These are phyloP conservation scores for Sclerotinia glacialis DNA, from an alignment of 2,329 filamentous ascomycete species.

Conservation along the genomic window DNA sequence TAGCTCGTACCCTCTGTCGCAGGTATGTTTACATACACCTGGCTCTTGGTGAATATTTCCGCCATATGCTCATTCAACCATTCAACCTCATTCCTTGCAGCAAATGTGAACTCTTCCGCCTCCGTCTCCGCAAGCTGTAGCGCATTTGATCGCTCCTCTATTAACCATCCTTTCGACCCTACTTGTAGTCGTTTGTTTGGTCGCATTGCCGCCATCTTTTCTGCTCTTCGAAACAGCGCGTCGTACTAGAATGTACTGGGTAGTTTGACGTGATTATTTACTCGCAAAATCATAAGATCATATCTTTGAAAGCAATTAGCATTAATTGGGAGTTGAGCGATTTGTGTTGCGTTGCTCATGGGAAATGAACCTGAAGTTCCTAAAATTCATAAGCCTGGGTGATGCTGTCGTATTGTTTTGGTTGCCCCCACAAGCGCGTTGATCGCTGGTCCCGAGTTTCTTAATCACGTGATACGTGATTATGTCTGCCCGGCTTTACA, in stretches of 20 bases:
- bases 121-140: conserved; percentile 74
- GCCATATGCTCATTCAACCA: conserved; percentile 99
- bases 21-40: conserved; percentile 64
- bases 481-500: neutral
- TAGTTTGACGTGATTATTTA: conserved; percentile 16
- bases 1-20: conserved; percentile 22
- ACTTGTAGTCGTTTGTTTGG: conserved; percentile 59
- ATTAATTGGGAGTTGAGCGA: conserved; percentile 1
- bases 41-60: conserved; percentile 82
- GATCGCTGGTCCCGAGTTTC: neutral
- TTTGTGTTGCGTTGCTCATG: conserved; percentile 26
- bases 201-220: conserved; percentile 39
- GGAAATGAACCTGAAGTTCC: conserved; percentile 15
- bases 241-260: conserved; percentile 25
- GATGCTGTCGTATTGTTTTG: conserved; percentile 29
- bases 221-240: conserved; percentile 37
- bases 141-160: conserved; percentile 77
- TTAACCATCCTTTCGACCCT: conserved; percentile 81
- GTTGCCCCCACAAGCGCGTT: conserved; percentile 17
- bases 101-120: conserved; percentile 88
- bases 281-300: conserved; percentile 31
- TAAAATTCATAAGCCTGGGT: conserved; percentile 23
- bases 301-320: conserved; percentile 25
- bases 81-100: conserved; percentile 88
- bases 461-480: conserved; percentile 10